Percentiles rank a stretch among this genome's conserved stretches.
phyloP scores from a whole-genome alignment of 805 yeast genomes.

The Nakazawaea holstii region DNA sequence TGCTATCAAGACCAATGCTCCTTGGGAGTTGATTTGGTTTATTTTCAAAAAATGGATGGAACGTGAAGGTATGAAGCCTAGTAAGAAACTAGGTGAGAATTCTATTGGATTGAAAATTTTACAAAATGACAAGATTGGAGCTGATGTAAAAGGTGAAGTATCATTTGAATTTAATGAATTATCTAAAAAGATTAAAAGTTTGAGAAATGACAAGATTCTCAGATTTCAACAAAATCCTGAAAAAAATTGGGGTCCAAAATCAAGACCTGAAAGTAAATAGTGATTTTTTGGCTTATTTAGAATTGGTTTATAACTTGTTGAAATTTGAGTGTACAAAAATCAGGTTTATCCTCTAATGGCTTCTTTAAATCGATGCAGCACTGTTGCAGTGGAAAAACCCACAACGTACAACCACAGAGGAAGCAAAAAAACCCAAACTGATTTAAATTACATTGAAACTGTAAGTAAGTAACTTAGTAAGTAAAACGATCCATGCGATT shows the following conservation, averaged over 20 bases:
- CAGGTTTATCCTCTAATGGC: too few relatives aligned
- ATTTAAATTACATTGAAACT: too few relatives aligned
- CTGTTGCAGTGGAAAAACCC: too few relatives aligned
- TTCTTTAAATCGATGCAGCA: too few relatives aligned
- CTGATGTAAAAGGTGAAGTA: conserved; percentile 18
- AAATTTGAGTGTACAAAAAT: too few relatives aligned
- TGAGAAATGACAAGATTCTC: conserved; percentile 75
- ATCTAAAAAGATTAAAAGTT: conserved; percentile 49
- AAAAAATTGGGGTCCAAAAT: conserved; percentile 96
- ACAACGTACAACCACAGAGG: too few relatives aligned
- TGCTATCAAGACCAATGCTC: conserved; percentile 85
- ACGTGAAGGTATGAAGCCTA: conserved; percentile 26
- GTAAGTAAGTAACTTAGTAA: too few relatives aligned
- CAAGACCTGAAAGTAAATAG: conserved; percentile 48
- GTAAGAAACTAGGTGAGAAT: conserved; percentile 38
- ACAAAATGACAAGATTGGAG: conserved; percentile 31
- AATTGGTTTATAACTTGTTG: too few relatives aligned
- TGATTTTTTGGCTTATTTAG: neutral
- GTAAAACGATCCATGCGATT: too few relatives aligned
- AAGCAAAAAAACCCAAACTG: too few relatives aligned
- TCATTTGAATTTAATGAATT: conserved; percentile 55
- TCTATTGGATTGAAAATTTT: conserved; percentile 57
- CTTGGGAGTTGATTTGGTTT: conserved; percentile 74
- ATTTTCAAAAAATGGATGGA: conserved; percentile 61
- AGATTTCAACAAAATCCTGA: conserved; percentile 91